A percentile compares a stretch with the other conserved stretches of the same genome.
Conservation (phyloP, 306 rosid genomes). For the Mimosa pudica region DNA sequence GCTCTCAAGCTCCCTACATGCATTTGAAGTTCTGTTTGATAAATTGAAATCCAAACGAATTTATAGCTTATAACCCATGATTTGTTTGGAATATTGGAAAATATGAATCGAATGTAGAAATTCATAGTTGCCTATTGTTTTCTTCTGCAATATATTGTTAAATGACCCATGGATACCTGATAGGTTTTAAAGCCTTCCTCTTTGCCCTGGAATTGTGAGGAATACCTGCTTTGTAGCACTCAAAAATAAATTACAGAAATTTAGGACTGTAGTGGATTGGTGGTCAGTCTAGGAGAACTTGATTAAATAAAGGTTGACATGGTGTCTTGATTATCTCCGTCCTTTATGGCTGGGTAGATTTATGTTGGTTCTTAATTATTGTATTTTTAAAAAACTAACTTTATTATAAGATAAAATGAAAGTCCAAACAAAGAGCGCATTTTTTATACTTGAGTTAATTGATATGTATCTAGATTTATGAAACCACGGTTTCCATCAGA, state of each 20-base stretch:
- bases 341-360: neutral
- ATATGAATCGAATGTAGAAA: neutral
- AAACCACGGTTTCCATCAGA: too few species aligned
- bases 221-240: neutral
- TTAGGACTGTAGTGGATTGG: neutral
- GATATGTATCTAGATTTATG: too few species aligned
- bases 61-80: neutral
- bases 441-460: too few species aligned
- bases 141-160: neutral
- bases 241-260: neutral
- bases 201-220: neutral
- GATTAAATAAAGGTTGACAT: neutral
- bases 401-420: too few species aligned
- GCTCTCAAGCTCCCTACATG: neutral
- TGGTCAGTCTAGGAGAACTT: neutral
- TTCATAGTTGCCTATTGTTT: neutral
- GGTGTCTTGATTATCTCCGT: neutral
- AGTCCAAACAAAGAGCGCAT: too few species aligned
- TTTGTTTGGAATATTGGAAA: slow-evolving; percentile 19
- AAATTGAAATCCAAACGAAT: neutral
- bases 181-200: neutral
- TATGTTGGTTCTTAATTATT: neutral
- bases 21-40: slow-evolving; percentile 1
- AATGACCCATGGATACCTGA: neutral
- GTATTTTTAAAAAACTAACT: too few species aligned